phyloP scores from a whole-genome alignment of 805 yeast species.

The Yarrowia keelungensis region DNA sequence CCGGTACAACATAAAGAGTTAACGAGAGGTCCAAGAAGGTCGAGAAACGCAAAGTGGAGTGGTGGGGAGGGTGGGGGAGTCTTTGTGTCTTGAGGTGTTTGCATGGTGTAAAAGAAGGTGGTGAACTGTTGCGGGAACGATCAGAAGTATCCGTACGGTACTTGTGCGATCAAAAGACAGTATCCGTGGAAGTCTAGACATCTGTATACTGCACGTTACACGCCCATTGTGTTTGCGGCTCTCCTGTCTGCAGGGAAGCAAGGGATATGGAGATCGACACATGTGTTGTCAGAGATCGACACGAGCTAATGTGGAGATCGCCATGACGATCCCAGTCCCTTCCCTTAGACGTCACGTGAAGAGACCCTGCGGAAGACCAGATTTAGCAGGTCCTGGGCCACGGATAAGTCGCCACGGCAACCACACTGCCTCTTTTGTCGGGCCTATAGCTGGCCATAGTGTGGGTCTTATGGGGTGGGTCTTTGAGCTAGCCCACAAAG shows the following conservation, averaged over 20 bases:
- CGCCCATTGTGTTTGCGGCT: neutral
- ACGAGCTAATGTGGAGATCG: neutral
- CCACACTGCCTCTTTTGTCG: neutral
- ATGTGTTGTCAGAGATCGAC: conserved; percentile 1
- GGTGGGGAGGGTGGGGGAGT: no score
- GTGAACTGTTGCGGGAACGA: no score
- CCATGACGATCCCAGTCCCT: neutral
- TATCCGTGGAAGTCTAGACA: no score
- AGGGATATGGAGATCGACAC: conserved; percentile 1
- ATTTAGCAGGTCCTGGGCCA: no score
- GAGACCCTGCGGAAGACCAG: neutral
- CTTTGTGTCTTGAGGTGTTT: neutral
- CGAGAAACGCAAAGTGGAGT: no score
- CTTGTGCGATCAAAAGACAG: no score
- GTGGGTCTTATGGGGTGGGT: no score
- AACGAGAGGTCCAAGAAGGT: neutral
- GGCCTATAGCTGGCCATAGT: no score
- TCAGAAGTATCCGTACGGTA: no score
- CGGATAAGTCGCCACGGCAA: no score
- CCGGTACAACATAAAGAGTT: neutral
- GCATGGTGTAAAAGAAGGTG: no score
- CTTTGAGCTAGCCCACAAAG: conserved; percentile 1
- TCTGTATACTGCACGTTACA: no score
- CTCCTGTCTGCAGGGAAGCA: conserved; percentile 19
- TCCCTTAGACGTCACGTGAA: neutral